Evolutionary conservation across 1,284 basidiomycete genomes (phyloP).

Genomic region (Schizophyllum commune): DNA sequence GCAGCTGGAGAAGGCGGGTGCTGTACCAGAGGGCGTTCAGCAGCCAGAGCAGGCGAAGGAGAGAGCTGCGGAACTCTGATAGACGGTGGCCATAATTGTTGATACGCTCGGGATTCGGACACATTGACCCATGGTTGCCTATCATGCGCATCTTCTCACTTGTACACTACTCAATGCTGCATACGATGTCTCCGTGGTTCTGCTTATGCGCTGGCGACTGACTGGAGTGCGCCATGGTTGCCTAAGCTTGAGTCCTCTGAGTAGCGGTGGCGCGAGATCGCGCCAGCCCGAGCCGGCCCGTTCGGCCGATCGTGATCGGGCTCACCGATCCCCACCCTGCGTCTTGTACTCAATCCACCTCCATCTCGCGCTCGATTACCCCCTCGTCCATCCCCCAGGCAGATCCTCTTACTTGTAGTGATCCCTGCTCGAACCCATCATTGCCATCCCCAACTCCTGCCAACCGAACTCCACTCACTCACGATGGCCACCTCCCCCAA

Average conservation of each 20-base stretch:
- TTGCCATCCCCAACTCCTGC: too few species aligned
- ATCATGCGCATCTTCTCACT: not conserved
- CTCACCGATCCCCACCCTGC: not conserved
- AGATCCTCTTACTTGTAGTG: not conserved
- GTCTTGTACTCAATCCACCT: not conserved
- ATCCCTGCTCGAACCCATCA: too few species aligned
- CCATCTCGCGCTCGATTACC: not conserved
- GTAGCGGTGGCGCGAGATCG: not conserved
- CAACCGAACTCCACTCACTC: not conserved
- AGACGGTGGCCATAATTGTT: not conserved
- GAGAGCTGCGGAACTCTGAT: not conserved
- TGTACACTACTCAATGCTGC: not conserved
- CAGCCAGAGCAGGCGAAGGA: not conserved
- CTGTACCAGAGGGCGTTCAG: not conserved
- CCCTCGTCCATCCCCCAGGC: not conserved
- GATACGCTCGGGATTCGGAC: not conserved
- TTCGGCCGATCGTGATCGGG: not conserved
- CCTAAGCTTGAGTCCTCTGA: not conserved
- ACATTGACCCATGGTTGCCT: not conserved
- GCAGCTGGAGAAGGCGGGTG: not conserved
- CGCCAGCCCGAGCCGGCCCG: not conserved
- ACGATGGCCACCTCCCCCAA: conserved; percentile 30
- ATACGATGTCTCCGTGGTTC: not conserved
- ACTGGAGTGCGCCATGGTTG: not conserved
- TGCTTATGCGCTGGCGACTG: too few species aligned